phyloP scores from a whole-genome alignment of 352 stramenopile genomes.

The Phytophthora uliginosa region DNA sequence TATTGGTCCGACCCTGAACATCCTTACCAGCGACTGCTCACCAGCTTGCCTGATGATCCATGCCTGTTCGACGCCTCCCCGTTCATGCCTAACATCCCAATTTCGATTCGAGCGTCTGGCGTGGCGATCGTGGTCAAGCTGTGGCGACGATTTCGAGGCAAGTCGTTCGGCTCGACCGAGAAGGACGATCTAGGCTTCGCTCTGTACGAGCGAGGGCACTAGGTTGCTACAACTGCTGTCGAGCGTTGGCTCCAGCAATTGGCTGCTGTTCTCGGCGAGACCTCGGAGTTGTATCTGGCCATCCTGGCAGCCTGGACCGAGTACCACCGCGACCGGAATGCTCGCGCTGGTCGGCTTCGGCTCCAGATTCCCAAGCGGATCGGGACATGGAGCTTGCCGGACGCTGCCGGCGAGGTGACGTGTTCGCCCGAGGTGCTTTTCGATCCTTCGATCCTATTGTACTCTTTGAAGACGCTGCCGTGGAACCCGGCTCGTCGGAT shows the following conservation, averaged over 20 bases:
- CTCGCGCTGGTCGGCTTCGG: not conserved
- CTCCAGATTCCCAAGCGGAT: not conserved
- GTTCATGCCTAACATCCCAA: no score
- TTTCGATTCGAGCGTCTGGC: no score
- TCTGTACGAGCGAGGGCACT: not conserved
- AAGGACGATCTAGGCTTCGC: not conserved
- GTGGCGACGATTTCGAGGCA: no score
- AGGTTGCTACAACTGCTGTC: not conserved
- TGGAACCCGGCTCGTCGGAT: not conserved
- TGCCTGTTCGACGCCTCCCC: no score
- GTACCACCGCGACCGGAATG: not conserved
- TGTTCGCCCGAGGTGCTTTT: not conserved
- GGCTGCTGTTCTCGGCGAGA: not conserved
- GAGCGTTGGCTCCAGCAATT: not conserved
- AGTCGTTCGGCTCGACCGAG: not conserved
- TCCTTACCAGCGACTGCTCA: no score
- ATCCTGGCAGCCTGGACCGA: not conserved
- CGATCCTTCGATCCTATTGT: not conserved
- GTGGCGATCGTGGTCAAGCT: no score
- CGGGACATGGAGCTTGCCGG: no score
- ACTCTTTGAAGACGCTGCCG: constrained; percentile 2
- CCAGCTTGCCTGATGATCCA: no score
- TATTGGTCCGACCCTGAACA: no score
- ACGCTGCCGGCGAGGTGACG: no score
- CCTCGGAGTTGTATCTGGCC: not conserved